Percentiles rank a stretch among this genome's conserved stretches.
phyloP scores from a whole-genome alignment of 139 green algal genomes.

The Coelastrella sp. region DNA sequence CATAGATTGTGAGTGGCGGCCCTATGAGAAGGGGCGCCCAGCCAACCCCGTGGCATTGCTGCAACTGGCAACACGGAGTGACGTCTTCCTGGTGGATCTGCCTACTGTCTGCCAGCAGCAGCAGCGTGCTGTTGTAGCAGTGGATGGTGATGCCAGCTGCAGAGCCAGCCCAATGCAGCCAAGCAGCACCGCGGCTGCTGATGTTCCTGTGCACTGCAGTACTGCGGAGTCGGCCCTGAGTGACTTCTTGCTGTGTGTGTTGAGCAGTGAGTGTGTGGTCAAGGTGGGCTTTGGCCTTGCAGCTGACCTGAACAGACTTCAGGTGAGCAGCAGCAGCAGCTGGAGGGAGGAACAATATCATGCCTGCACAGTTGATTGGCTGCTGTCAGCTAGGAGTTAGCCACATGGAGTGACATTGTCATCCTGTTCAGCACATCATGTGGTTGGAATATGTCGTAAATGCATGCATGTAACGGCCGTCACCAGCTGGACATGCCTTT shows the following conservation, averaged over 20 bases:
- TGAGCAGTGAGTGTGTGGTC: background rate
- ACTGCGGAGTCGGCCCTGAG: conserved; percentile 12
- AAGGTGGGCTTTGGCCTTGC: conserved; percentile 50
- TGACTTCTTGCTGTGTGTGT: conserved; percentile 24
- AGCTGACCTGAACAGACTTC: conserved; percentile 44
- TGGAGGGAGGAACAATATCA: background rate
- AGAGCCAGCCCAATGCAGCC: conserved; percentile 10
- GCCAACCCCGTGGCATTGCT: conserved; percentile 43
- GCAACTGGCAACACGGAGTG: conserved; percentile 43
- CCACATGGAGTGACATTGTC: no score
- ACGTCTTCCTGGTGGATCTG: conserved; percentile 48
- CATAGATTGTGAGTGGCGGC: conserved; percentile 41
- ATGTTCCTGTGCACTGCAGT: background rate
- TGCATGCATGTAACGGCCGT: no score
- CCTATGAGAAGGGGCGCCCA: conserved; percentile 25
- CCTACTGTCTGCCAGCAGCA: conserved; percentile 46
- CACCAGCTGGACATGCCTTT: no score
- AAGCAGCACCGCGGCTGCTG: background rate
- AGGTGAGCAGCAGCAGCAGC: background rate
- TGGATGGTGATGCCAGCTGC: background rate
- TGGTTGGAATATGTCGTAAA: no score
- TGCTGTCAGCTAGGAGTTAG: no score
- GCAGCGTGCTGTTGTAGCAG: background rate
- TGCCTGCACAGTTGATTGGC: background rate
- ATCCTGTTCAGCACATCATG: no score